Conservation (phyloP, 371 early-diverging fungal genomes). For the Mucor mucedo region DNA sequence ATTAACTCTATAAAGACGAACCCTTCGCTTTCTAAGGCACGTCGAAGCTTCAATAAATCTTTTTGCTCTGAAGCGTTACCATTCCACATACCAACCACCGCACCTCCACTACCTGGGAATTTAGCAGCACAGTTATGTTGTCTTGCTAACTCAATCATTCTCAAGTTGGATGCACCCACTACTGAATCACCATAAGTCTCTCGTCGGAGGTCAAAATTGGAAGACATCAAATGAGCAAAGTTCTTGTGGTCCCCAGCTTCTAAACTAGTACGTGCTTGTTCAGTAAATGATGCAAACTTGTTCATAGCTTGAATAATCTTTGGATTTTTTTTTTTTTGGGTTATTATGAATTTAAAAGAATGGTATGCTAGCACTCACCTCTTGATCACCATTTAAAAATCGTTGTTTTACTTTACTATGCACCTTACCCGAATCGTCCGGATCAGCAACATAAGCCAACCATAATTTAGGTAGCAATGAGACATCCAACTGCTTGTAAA, state of each 20-base stretch:
- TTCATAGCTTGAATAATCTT: slow-evolving; percentile 65
- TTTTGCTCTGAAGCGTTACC: slow-evolving; percentile 23
- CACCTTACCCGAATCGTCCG: slow-evolving; percentile 72
- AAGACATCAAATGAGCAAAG: slow-evolving; percentile 54
- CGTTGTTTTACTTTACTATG: slow-evolving; percentile 65
- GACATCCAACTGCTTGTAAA: slow-evolving; percentile 51
- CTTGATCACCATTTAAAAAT: slow-evolving; percentile 60
- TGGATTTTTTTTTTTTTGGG: too few species aligned
- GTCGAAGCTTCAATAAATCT: slow-evolving; percentile 36
- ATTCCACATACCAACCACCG: slow-evolving; percentile 55
- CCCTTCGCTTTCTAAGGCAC: slow-evolving; percentile 51
- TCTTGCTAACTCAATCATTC: slow-evolving; percentile 56
- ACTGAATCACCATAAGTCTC: slow-evolving; percentile 53
- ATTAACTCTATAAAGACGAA: slow-evolving; percentile 47
- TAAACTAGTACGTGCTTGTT: slow-evolving; percentile 41
- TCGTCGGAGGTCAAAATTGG: slow-evolving; percentile 57
- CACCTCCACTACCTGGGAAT: slow-evolving; percentile 62
- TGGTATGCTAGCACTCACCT: slow-evolving; percentile 31
- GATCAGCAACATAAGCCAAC: slow-evolving; percentile 67
- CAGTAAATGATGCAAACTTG: slow-evolving; percentile 57
- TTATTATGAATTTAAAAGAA: too few species aligned
- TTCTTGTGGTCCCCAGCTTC: slow-evolving; percentile 24
- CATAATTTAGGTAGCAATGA: slow-evolving; percentile 49
- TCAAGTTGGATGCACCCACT: slow-evolving; percentile 48
- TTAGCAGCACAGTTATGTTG: slow-evolving; percentile 54